These are phyloP conservation scores for Stephanodiscus triporus DNA, from an alignment of 108 stramenopile genomes.

Conservation along the genomic window DNA sequence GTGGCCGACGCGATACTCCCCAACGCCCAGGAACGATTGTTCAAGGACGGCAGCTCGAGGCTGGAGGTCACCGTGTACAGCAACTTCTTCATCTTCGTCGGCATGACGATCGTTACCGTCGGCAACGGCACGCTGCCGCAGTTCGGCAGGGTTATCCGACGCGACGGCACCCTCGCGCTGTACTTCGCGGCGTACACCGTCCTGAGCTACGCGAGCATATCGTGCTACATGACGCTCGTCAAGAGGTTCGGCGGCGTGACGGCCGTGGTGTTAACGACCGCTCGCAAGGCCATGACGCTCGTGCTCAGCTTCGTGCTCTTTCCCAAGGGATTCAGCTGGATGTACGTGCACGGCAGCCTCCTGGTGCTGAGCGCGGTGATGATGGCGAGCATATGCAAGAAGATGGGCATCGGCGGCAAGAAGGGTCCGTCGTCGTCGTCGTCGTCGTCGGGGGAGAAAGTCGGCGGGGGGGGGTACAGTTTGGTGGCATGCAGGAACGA, in stretches of 20 bases:
- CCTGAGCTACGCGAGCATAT: constrained; percentile 63
- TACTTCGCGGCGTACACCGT: constrained; percentile 54
- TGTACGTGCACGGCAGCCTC: constrained; percentile 65
- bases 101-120: constrained; percentile 55
- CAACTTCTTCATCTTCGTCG: constrained; percentile 59
- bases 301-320: constrained; percentile 67
- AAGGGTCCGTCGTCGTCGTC: background rate
- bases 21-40: constrained; percentile 69
- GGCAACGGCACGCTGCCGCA: constrained; percentile 52
- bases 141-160: constrained; percentile 23
- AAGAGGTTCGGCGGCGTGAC: constrained; percentile 78
- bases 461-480: background rate
- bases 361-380: constrained; percentile 69
- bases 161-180: constrained; percentile 30
- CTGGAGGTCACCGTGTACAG: constrained; percentile 74
- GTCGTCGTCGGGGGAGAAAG: background rate
- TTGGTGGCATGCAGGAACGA: background rate
- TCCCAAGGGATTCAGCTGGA: constrained; percentile 71
- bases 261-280: constrained; percentile 65
- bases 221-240: constrained; percentile 71
- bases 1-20: constrained; percentile 67
- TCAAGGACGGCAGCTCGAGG: constrained; percentile 45
- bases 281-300: constrained; percentile 75
- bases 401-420: constrained; percentile 28
- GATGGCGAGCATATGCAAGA: constrained; percentile 59